Percentiles rank a stretch among this genome's conserved stretches.
These are phyloP conservation scores for Ceratobasidium sp. DNA, from an alignment of 1,284 basidiomycete species.

Conservation along the genomic window DNA sequence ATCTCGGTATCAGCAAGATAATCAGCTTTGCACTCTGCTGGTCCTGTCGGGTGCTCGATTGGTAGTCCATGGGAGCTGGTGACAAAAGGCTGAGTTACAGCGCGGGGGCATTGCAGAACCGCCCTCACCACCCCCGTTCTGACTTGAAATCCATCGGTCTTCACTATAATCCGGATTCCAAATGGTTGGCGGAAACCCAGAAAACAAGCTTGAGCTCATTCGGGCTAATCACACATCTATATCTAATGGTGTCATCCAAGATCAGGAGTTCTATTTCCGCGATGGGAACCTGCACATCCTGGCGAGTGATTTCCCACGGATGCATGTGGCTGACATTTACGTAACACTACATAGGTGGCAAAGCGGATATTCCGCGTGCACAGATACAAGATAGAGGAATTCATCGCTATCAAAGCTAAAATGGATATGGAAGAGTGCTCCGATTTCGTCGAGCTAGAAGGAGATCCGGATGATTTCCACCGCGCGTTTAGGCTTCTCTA, in stretches of 20 bases:
- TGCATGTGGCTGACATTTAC: neutral
- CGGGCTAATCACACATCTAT: too few relatives aligned
- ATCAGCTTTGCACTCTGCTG: too few relatives aligned
- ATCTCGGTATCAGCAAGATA: neutral
- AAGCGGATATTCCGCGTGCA: conserved; percentile 9
- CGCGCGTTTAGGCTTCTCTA: conserved; percentile 23
- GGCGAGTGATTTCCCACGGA: neutral
- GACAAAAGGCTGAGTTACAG: neutral
- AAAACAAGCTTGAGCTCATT: neutral
- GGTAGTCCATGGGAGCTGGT: neutral
- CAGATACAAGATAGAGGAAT: conserved; percentile 26
- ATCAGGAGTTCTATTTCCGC: conserved; percentile 6
- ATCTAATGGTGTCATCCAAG: neutral
- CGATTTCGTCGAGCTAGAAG: neutral
- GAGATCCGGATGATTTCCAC: conserved; percentile 14
- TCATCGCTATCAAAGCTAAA: neutral
- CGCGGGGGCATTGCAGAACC: neutral
- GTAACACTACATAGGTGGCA: neutral
- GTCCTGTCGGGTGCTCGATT: neutral
- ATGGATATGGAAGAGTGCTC: neutral
- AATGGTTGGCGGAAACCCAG: neutral
- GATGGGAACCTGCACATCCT: neutral
- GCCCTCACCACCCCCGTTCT: neutral
- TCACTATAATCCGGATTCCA: neutral
- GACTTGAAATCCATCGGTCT: neutral